These are phyloP conservation scores for Kuraishia cidri DNA, from an alignment of 805 yeast genomes.

Conservation along the genomic window DNA sequence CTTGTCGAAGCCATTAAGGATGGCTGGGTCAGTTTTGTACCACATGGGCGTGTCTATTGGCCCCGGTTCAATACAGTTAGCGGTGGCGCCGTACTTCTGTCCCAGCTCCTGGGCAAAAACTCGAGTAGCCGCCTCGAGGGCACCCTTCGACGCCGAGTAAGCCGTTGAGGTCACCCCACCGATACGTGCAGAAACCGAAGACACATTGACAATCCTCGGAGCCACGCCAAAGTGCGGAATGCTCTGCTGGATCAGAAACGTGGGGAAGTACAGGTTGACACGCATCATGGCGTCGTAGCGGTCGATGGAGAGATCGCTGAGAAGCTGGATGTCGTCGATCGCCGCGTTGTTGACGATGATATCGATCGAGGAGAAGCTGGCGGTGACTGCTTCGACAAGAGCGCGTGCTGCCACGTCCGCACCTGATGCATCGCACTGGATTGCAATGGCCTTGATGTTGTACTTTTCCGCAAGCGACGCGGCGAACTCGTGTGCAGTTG, in stretches of 20 bases:
- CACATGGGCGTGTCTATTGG: constrained; percentile 10
- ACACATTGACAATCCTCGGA: constrained; percentile 8
- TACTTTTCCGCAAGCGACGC: constrained; percentile 5
- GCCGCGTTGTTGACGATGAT: constrained; percentile 13
- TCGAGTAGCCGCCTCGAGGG: constrained; percentile 8
- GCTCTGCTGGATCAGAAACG: constrained; percentile 5
- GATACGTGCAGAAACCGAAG: constrained; percentile 7
- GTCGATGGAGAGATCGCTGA: constrained; percentile 4
- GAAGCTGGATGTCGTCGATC: constrained; percentile 5
- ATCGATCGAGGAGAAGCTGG: constrained; percentile 7
- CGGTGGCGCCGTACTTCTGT: constrained; percentile 7
- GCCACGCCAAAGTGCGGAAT: constrained; percentile 6
- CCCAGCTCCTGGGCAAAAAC: constrained; percentile 10
- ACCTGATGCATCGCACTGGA: constrained; percentile 6
- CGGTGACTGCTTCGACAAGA: constrained; percentile 5
- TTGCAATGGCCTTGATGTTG: constrained; percentile 5
- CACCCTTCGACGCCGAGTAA: constrained; percentile 10
- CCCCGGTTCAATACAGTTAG: constrained; percentile 9
- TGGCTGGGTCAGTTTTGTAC: constrained; percentile 6
- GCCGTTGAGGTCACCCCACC: constrained; percentile 4
- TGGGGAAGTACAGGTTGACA: constrained; percentile 6
- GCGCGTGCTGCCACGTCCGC: constrained; percentile 1
- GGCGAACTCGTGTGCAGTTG: constrained; percentile 2
- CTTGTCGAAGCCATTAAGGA: constrained; percentile 6
- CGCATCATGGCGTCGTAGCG: constrained; percentile 5